phyloP scores from a whole-genome alignment of 306 rosid species.

The Lathyrus tuberosus region DNA sequence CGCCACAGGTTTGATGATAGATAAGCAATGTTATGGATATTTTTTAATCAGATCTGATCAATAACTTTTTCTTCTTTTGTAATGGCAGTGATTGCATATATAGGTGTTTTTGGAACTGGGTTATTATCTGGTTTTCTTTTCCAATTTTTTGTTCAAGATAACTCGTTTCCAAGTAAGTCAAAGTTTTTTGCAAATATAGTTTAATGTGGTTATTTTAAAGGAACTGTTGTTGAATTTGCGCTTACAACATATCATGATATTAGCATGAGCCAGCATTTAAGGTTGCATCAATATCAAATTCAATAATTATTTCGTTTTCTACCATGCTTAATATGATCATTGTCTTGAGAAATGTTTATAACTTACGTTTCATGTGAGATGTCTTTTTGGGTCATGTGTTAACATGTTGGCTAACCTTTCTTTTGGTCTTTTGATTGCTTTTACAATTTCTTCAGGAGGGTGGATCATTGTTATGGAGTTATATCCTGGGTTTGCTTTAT shows the following conservation, averaged over 20 bases:
- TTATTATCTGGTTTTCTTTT: conserved; percentile 82
- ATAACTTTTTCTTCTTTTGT: conserved; percentile 24
- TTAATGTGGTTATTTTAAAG: neutral
- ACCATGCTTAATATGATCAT: conserved; percentile 15
- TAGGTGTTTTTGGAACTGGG: conserved; percentile 82
- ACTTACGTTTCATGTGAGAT: conserved; percentile 7
- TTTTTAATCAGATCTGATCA: conserved; percentile 25
- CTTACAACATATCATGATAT: neutral
- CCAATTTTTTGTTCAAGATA: conserved; percentile 68
- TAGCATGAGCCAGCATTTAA: neutral
- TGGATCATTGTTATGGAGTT: conserved; percentile 76
- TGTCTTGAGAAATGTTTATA: conserved; percentile 13
- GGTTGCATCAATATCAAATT: neutral
- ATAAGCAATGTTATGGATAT: conserved; percentile 15
- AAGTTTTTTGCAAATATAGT: neutral
- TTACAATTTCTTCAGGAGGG: conserved; percentile 48
- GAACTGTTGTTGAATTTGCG: neutral
- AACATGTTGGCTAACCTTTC: conserved; percentile 23
- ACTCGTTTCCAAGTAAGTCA: conserved; percentile 78
- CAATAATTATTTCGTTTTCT: conserved; percentile 8
- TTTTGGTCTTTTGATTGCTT: conserved; percentile 29
- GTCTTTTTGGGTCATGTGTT: conserved; percentile 14
- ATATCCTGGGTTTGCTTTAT: conserved; percentile 79
- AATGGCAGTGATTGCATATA: conserved; percentile 71
- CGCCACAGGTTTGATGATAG: conserved; percentile 72